Base-by-base conservation (phyloP, 73 alveolate genomes). In the Paramecium biaurelia region DNA sequence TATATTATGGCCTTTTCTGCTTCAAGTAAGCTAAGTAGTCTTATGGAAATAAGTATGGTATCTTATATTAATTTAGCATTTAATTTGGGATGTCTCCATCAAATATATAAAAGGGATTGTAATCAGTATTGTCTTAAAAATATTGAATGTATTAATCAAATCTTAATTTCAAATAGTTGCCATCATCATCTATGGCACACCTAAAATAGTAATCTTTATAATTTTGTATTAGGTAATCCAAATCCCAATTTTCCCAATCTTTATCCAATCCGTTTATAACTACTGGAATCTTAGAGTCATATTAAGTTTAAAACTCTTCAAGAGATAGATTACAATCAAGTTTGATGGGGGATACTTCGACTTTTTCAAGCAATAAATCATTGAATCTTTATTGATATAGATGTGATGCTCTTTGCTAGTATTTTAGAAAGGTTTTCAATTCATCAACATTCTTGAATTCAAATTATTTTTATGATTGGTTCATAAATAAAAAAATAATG, bases 1-100 rank as follows among this genome's bases (percentile, higher is more conserved):
- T 89, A 57, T 74, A 96, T 38, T 96, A 96, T 41, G 99, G 99
- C 76, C 97, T 79, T 43, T 24, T 79, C 7, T 43, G 10, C 21
- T 42, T 32, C 7, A 79, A 37, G 12, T 43, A 26, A 11, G 43
- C 11, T 30, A 79, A 30, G 32, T 43, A 43, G 28, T 79, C 90
- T 15, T 42, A 18, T 24, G 70, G 34, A 47, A 79, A 79, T 45
- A 79, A 47, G 42, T 79, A 18, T 38, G 90, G 90, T 24, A 79
- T 34, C 32, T 38, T 14, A 15, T 79, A 79, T 79, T 79, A 45
- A 23, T 79, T 38, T 24, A 79, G n/a, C 90, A 79, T 79, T 0
- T 43, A 7, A 23, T 79, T 3, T 1, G 87, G 87, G 12, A 72
- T 72, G 18, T 72, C 30, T 35, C 74, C 74, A 21, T 79, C 74